Evolutionary conservation across 2,329 filamentous ascomycete species (phyloP), one percentile per base, ranked within the genome.

Genomic region (Myriosclerotinia duriaeana): DNA sequence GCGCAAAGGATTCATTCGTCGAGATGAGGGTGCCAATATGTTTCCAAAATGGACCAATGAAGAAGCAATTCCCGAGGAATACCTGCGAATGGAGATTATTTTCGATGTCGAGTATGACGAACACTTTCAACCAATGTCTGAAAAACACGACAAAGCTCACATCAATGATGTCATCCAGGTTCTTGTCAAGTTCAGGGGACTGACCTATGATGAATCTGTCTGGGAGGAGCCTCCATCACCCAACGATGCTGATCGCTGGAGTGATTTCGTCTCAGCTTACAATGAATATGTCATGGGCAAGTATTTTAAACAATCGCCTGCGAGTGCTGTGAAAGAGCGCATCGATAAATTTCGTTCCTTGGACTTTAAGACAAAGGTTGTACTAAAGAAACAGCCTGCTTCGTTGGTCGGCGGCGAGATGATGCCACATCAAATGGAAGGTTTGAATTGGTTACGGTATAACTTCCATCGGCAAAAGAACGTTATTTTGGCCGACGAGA

Each of bases 401-500:
- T 87, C 87, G 17, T 81, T 98, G 9, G 85, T 85, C 42, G 88
- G 91, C 46, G 93, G 93, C 34, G 87, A 93, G 70, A 81, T 98
- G 67, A 98, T 98, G 93, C 86, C 87, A 44, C 98, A 99, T 74
- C 95, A 99, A 76, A 80, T 96, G 54, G 91, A 97, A 67, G 95
- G 95, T 26, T 81, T 97, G 62, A 97, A 98, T 74, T 99, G 95
- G 93, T 85, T 99, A 2, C 89, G 97, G 67, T 93, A 91, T 76
- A 95, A 95, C 75, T 98, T 92, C 82, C 90, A 93, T 73, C 83
- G 85, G 61, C 84, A 88, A 71, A 88, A 91, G 74, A 98, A 95
- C 74, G 90, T 93, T 38, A 94, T 98, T 67, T 84, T 98, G 8
- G 95, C 95, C 0, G 95, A 99, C 75, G 95, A 99, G 76, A 99